These are phyloP conservation scores for Whalleya microplaca DNA, from an alignment of 2,329 filamentous ascomycete species.

Conservation along the genomic window DNA sequence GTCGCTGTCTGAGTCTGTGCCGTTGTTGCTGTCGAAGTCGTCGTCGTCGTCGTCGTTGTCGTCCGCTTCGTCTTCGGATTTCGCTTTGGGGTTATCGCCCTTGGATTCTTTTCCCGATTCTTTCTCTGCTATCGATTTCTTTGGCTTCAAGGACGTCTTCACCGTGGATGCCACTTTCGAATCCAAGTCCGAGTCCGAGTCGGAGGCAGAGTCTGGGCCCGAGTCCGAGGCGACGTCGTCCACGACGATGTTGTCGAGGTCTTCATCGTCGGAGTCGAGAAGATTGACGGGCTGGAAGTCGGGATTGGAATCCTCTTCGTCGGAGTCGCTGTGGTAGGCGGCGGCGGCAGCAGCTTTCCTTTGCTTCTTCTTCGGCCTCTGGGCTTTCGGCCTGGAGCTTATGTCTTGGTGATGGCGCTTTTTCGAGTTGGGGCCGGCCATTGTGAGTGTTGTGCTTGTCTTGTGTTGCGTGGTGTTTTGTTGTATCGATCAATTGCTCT, in stretches of 20 bases:
- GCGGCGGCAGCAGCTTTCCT: slow-evolving; percentile 48
- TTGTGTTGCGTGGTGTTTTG: no score
- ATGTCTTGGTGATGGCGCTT: slow-evolving; percentile 35
- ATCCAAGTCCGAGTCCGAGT: slow-evolving; percentile 42
- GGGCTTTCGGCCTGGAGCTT: slow-evolving; percentile 34
- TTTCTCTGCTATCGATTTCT: slow-evolving; percentile 31
- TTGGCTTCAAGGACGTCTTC: slow-evolving; percentile 38
- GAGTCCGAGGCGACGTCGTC: slow-evolving; percentile 50
- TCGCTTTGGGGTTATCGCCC: slow-evolving; percentile 23
- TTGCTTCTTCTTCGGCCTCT: slow-evolving; percentile 54
- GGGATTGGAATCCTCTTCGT: slow-evolving; percentile 43
- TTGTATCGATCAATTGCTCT: no score
- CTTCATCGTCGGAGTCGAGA: slow-evolving; percentile 60
- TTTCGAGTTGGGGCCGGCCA: slow-evolving; percentile 32
- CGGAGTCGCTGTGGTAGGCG: slow-evolving; percentile 58
- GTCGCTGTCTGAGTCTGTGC: slow-evolving; percentile 40
- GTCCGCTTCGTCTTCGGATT: slow-evolving; percentile 34
- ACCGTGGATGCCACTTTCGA: slow-evolving; percentile 35
- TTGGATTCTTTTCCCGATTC: slow-evolving; percentile 27
- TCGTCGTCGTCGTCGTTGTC: slow-evolving; percentile 42
- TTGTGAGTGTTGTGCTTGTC: slow-evolving; percentile 11
- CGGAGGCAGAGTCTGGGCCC: slow-evolving; percentile 36
- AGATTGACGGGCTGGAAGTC: slow-evolving; percentile 57
- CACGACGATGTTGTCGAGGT: slow-evolving; percentile 56
- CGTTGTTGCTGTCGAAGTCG: slow-evolving; percentile 38